phyloP scores from a whole-genome alignment of 768 basidiomycete genomes.

The Termitomyces sp. region DNA sequence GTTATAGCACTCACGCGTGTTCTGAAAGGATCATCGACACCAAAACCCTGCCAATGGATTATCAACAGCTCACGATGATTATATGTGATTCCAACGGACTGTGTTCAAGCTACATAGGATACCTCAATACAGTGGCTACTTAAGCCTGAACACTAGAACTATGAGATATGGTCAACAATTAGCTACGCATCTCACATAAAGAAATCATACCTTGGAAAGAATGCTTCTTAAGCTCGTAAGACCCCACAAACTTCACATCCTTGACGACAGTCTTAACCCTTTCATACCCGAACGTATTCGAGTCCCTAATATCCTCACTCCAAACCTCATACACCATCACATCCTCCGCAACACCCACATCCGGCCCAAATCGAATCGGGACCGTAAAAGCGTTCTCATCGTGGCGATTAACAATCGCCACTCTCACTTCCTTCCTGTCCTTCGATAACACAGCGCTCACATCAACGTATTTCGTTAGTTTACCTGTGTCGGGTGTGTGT shows the following conservation, averaged over 20 bases:
- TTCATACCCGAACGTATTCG: conserved; percentile 41
- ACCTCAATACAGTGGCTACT: background rate
- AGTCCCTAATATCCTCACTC: conserved; percentile 39
- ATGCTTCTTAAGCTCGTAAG: conserved; percentile 38
- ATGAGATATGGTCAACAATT: no score
- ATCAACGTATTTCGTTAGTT: conserved; percentile 43
- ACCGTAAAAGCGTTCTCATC: conserved; percentile 33
- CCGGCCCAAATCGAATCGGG: conserved; percentile 35
- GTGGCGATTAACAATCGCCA: conserved; percentile 53
- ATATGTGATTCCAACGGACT: no score
- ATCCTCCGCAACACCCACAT: conserved; percentile 13
- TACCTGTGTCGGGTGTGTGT: conserved; percentile 28
- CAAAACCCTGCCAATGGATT: no score
- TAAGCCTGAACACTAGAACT: conserved; percentile 1
- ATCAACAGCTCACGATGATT: no score
- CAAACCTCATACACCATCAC: conserved; percentile 51
- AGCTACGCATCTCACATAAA: background rate
- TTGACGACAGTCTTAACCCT: conserved; percentile 30
- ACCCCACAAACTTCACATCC: conserved; percentile 29
- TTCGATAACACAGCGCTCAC: conserved; percentile 40
- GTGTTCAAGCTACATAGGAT: no score
- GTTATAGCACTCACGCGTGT: no score
- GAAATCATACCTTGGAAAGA: conserved; percentile 40
- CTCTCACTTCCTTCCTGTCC: conserved; percentile 33
- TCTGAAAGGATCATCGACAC: no score